These are phyloP conservation scores for Citrus inodora DNA, from an alignment of 345 rosid species.

Conservation along the genomic window DNA sequence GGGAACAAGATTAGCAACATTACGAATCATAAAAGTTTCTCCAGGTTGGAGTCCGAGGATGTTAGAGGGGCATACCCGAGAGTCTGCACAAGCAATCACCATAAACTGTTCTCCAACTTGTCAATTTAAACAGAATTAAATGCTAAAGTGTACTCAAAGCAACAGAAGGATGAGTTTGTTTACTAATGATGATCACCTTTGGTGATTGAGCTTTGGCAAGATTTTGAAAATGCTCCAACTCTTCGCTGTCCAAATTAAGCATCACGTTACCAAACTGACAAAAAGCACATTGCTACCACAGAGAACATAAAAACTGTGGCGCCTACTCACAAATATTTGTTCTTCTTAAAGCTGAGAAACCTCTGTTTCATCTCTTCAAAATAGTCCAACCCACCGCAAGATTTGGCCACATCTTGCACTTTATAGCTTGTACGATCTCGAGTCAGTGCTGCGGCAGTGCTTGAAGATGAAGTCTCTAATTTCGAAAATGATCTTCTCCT, in stretches of 20 bases:
- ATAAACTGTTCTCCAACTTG: conserved; percentile 53
- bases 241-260: conserved; percentile 43
- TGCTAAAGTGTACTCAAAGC: background rate
- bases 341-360: conserved; percentile 51
- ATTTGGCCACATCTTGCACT: conserved; percentile 12
- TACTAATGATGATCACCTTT: conserved; percentile 42
- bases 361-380: conserved; percentile 52
- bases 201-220: conserved; percentile 85
- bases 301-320: background rate
- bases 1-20: conserved; percentile 92
- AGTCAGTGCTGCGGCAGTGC: conserved; percentile 11
- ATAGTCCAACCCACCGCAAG: conserved; percentile 14
- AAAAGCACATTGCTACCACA: background rate
- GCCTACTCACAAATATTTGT: conserved; percentile 47
- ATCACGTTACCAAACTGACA: background rate
- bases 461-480: conserved; percentile 18
- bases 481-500: conserved; percentile 1
- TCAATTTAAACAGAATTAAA: conserved; percentile 25
- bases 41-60: conserved; percentile 92
- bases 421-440: conserved; percentile 10
- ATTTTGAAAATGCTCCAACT: conserved; percentile 58
- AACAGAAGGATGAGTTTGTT: background rate
- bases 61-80: conserved; percentile 88
- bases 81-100: conserved; percentile 96
- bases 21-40: conserved; percentile 82